A percentile compares a stretch with the other conserved stretches of the same genome.
Evolutionary conservation across 495 filamentous ascomycete species (phyloP).

Genomic region (Aspergillus panamensis): DNA sequence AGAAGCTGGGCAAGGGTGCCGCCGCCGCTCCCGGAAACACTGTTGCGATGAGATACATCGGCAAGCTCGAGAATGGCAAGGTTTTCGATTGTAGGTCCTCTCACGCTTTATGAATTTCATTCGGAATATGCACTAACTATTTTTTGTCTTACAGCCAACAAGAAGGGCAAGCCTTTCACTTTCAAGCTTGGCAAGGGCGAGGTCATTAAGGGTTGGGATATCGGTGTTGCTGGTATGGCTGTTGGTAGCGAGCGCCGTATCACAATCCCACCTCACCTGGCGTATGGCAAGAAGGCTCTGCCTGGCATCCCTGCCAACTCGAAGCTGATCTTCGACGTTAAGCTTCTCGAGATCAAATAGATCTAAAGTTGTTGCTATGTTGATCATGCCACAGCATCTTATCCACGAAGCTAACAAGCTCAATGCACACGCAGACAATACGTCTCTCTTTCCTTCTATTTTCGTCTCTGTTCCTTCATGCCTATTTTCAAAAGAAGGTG

Average conservation of each 20-base stretch:
- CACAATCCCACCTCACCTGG: constrained; percentile 76
- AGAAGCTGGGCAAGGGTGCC: constrained; percentile 80
- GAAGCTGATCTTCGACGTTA: constrained; percentile 88
- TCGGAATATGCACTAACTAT: constrained; percentile 4
- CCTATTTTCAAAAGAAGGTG: constrained; percentile 30
- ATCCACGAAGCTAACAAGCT: not conserved
- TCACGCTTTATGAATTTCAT: not conserved
- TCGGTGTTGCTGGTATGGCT: constrained; percentile 87
- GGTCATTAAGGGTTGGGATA: constrained; percentile 98
- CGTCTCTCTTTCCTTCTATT: constrained; percentile 20
- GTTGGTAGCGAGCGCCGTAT: constrained; percentile 90
- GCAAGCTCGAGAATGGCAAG: constrained; percentile 88
- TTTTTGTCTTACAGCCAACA: constrained; percentile 65
- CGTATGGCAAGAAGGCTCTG: constrained; percentile 75
- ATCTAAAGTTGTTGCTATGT: constrained; percentile 2
- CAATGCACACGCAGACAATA: not conserved
- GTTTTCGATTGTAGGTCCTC: constrained; percentile 78
- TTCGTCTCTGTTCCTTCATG: constrained; percentile 21
- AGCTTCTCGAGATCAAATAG: constrained; percentile 69
- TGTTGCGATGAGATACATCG: constrained; percentile 94
- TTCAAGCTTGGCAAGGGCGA: constrained; percentile 92
- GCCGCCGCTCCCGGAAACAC: constrained; percentile 80
- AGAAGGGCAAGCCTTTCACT: constrained; percentile 92
- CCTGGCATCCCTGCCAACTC: constrained; percentile 88
- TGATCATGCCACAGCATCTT: not conserved